Conservation (phyloP, 2,329 filamentous ascomycete genomes). For the Exophiala calicioides region DNA sequence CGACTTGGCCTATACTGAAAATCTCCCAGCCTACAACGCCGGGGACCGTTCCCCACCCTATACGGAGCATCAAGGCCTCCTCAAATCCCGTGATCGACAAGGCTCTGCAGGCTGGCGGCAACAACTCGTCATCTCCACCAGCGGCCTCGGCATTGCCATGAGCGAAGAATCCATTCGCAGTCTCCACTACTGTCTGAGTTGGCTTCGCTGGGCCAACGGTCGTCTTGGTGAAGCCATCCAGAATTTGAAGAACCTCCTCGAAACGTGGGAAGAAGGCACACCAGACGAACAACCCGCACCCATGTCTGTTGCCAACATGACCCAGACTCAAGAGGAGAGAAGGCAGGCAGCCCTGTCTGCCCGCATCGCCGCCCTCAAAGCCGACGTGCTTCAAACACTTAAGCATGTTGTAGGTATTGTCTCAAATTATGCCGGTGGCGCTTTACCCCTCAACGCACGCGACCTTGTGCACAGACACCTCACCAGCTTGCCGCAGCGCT, state of each 20-base stretch:
- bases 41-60: conserved; percentile 41
- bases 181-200: conserved; percentile 78
- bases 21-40: conserved; percentile 81
- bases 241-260: conserved; percentile 71
- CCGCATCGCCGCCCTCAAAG: conserved; percentile 66
- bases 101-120: conserved; percentile 67
- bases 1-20: conserved; percentile 57
- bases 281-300: conserved; percentile 36
- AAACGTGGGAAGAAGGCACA: conserved; percentile 69
- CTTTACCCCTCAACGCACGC: conserved; percentile 83
- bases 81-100: conserved; percentile 33
- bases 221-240: conserved; percentile 75
- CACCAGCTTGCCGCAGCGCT: conserved; percentile 79
- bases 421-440: conserved; percentile 86
- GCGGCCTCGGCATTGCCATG: conserved; percentile 86
- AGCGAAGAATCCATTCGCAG: conserved; percentile 83
- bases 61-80: conserved; percentile 23
- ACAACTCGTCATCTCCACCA: conserved; percentile 84
- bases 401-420: conserved; percentile 82
- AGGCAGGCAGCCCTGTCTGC: conserved; percentile 54
- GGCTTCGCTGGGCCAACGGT: conserved; percentile 78
- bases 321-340: conserved; percentile 41
- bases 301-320: conserved; percentile 29
- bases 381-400: conserved; percentile 74
- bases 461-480: conserved; percentile 81